Evolutionary conservation across 1,139 yeast genomes (phyloP).

Genomic region (Saccharomycopsis hybrid): DNA sequence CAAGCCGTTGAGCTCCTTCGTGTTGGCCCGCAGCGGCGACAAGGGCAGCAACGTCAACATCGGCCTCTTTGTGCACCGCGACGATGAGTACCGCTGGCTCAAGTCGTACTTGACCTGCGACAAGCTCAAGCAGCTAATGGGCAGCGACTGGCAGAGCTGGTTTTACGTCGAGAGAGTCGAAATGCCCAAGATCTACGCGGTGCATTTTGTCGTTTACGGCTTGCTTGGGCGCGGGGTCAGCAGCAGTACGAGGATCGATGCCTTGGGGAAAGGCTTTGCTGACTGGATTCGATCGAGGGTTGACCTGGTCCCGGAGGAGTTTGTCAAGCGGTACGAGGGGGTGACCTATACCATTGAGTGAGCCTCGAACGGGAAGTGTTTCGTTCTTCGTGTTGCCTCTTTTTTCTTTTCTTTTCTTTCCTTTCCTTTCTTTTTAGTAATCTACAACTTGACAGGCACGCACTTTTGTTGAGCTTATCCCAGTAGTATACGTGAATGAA

Average conservation of each 20-base stretch:
- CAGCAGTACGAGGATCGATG: slow-evolving; percentile 22
- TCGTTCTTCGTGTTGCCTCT: too few species aligned
- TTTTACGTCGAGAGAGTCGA: slow-evolving; percentile 22
- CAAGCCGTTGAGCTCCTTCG: slow-evolving; percentile 20
- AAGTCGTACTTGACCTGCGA: slow-evolving; percentile 22
- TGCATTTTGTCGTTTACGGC: slow-evolving; percentile 24
- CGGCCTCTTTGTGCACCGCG: slow-evolving; percentile 23
- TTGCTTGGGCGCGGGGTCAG: slow-evolving; percentile 25
- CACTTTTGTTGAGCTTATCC: too few species aligned
- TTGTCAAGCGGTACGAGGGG: slow-evolving; percentile 15
- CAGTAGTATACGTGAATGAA: too few species aligned
- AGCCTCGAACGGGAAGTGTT: too few species aligned
- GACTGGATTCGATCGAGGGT: slow-evolving; percentile 20
- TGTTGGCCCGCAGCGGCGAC: slow-evolving; percentile 24
- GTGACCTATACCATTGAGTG: slow-evolving; percentile 6
- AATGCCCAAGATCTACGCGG: slow-evolving; percentile 23
- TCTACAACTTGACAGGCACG: too few species aligned
- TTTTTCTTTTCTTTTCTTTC: too few species aligned
- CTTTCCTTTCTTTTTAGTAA: too few species aligned
- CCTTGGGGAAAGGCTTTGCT: slow-evolving; percentile 23
- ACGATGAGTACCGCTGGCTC: slow-evolving; percentile 24
- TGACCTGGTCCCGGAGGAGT: slow-evolving; percentile 9
- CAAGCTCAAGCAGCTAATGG: slow-evolving; percentile 19
- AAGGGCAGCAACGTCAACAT: slow-evolving; percentile 23
- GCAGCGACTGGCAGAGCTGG: slow-evolving; percentile 22